Evolutionary conservation across 108 stramenopile species (phyloP).

Genomic region (Cyclotella baltica): DNA sequence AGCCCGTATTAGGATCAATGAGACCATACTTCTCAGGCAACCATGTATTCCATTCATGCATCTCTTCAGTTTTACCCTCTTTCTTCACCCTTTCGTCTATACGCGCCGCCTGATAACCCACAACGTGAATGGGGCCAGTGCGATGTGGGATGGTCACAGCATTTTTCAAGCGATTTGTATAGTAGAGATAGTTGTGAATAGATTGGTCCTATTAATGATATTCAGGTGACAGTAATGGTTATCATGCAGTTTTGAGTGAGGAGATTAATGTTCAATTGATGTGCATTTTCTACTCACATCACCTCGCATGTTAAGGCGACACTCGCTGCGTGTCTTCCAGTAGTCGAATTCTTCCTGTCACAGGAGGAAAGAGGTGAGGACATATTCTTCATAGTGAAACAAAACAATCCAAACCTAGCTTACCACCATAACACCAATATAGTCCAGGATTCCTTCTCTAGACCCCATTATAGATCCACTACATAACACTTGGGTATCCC

Average conservation of each 20-base stretch:
- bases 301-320: constrained; percentile 57
- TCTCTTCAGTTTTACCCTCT: constrained; percentile 10
- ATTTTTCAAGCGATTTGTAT: constrained; percentile 62
- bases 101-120: constrained; percentile 42
- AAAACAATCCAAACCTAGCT: neutral
- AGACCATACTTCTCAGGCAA: constrained; percentile 38
- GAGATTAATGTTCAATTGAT: no score
- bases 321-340: constrained; percentile 63
- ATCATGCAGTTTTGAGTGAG: no score
- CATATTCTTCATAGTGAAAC: neutral
- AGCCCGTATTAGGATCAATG: constrained; percentile 29
- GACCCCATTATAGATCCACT: constrained; percentile 77
- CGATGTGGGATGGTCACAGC: constrained; percentile 49
- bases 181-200: constrained; percentile 87
- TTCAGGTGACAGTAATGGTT: neutral
- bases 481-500: constrained; percentile 66
- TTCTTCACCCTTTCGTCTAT: constrained; percentile 18
- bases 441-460: constrained; percentile 70
- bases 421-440: constrained; percentile 65
- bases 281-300: no score
- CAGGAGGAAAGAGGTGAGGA: neutral
- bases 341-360: constrained; percentile 59
- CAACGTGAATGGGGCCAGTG: constrained; percentile 45
- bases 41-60: constrained; percentile 37
- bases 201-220: constrained; percentile 32